Evolutionary conservation across 2,329 filamentous ascomycete genomes (phyloP).

Genomic region (Fusarium compactum): DNA sequence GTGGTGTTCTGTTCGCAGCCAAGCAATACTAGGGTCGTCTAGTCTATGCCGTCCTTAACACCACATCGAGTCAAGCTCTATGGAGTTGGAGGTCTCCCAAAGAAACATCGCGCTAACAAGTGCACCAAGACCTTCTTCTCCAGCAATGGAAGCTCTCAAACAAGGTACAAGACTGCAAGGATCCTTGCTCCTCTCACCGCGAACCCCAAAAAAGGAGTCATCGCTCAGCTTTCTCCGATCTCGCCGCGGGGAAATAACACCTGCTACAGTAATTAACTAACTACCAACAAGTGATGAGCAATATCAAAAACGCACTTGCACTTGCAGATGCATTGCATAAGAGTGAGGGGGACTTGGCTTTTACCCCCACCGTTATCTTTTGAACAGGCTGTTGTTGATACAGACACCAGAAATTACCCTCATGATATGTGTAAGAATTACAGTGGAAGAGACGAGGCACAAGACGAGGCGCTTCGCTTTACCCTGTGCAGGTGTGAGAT

Average conservation of each 20-base stretch:
- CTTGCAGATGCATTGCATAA: slow-evolving; percentile 24
- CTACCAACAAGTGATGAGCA: slow-evolving; percentile 24
- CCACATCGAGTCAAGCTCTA: slow-evolving; percentile 42
- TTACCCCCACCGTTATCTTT: slow-evolving; percentile 41
- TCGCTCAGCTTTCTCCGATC: slow-evolving; percentile 44
- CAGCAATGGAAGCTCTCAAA: slow-evolving; percentile 42
- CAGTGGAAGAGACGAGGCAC: slow-evolving; percentile 1
- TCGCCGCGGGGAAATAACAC: slow-evolving; percentile 38
- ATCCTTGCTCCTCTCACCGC: slow-evolving; percentile 24
- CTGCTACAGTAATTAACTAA: background rate
- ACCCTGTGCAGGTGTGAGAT: slow-evolving; percentile 18
- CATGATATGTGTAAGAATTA: slow-evolving; percentile 44
- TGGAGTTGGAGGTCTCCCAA: slow-evolving; percentile 16
- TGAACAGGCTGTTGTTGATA: slow-evolving; percentile 27
- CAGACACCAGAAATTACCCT: slow-evolving; percentile 40
- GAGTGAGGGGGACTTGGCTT: slow-evolving; percentile 13
- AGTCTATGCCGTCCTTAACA: slow-evolving; percentile 18
- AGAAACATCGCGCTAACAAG: slow-evolving; percentile 40
- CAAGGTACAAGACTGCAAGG: slow-evolving; percentile 22
- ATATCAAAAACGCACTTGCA: slow-evolving; percentile 26
- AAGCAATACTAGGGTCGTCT: slow-evolving; percentile 10
- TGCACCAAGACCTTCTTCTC: slow-evolving; percentile 42
- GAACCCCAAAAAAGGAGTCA: slow-evolving; percentile 42
- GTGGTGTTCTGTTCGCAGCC: slow-evolving; percentile 38
- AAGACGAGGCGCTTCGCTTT: slow-evolving; percentile 20